Base-by-base conservation (phyloP, 106 monocot genomes). In the Platanthera zijinensis region DNA sequence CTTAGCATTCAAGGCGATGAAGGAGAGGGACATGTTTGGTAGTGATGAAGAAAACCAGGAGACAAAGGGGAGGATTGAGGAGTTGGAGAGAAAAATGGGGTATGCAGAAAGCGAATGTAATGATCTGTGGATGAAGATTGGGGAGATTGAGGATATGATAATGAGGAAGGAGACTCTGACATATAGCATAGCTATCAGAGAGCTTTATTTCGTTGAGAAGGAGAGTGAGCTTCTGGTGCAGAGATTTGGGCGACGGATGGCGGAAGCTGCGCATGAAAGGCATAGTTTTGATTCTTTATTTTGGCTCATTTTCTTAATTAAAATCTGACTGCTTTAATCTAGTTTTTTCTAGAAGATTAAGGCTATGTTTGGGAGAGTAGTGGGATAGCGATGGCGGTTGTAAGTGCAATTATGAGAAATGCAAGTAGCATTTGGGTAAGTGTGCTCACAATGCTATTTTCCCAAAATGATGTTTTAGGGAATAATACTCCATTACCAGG, bases 211-310 rank as follows among this genome's bases (percentile, higher is more conserved):
- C 67, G 85, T 94, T 14, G 88, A 88, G 81, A 88, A 77, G 80
- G 93, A 94, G 83, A 81, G 90, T 48, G 88, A 90, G 73, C 74
- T 84, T 64, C 82, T 94, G 69, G 90, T 94, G 17, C 83, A 90
- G 81, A 82, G 84, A 19, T 86, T 88, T 76, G 76, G 70, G 51
- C 56, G 11, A 50, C 74, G n/a, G 74, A 67, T 86, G 82, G 83
- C 71, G 73, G 79, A 77, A 56, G 57, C 71, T 9, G 72, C 66
- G 10, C 51, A 50, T 57, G 72, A 70, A 59, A 86, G 88, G 93
- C 90, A 90, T 59, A 10, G 4, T 80, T 64, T 11, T 48, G 69
- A 70, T 70, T 0, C 0, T 47, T 70, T 48, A 17, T 7, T 48
- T 70, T 5, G 47, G 18, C 48, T 47, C 15, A 70, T 70, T 70